These are phyloP conservation scores for Entoloma clypeatum DNA, from an alignment of 1,284 basidiomycete species.

Conservation along the genomic window DNA sequence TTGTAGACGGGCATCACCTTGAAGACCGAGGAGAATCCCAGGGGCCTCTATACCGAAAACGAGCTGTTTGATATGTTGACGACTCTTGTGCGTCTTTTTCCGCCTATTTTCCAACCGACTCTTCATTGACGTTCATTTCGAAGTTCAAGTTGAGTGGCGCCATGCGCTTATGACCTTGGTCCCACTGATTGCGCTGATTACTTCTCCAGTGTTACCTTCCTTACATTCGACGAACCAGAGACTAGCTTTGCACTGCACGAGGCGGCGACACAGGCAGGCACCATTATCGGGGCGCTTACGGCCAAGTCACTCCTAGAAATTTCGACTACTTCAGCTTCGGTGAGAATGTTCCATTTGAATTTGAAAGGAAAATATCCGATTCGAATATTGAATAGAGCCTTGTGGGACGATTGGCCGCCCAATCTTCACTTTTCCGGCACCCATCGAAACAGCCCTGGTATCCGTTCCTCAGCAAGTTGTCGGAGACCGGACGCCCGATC, in stretches of 20 bases:
- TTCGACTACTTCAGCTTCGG: conserved; percentile 27
- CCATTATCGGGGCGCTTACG: conserved; percentile 30
- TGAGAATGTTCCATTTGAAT: conserved; percentile 18
- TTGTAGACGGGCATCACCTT: conserved; percentile 51
- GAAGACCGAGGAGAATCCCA: conserved; percentile 51
- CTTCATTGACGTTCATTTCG: conserved; percentile 6
- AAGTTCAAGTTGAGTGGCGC: conserved; percentile 9
- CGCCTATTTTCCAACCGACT: conserved; percentile 2
- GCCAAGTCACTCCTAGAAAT: conserved; percentile 32
- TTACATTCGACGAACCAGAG: conserved; percentile 34
- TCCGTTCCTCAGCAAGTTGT: conserved; percentile 41
- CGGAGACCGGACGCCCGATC: conserved; percentile 37
- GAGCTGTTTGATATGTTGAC: conserved; percentile 52
- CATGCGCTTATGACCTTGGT: no score
- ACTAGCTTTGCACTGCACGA: conserved; percentile 29
- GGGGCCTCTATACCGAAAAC: conserved; percentile 49
- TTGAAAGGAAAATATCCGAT: not conserved
- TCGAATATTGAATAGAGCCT: conserved; percentile 19
- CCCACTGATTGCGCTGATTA: not conserved
- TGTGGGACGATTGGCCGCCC: conserved; percentile 20
- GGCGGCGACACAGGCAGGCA: conserved; percentile 28
- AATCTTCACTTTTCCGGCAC: conserved; percentile 29
- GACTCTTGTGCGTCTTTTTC: conserved; percentile 34
- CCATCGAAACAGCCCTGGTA: conserved; percentile 34
- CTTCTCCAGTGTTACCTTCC: conserved; percentile 31